Base-by-base conservation (phyloP, 805 yeast species). In the Candida hungchunana region DNA sequence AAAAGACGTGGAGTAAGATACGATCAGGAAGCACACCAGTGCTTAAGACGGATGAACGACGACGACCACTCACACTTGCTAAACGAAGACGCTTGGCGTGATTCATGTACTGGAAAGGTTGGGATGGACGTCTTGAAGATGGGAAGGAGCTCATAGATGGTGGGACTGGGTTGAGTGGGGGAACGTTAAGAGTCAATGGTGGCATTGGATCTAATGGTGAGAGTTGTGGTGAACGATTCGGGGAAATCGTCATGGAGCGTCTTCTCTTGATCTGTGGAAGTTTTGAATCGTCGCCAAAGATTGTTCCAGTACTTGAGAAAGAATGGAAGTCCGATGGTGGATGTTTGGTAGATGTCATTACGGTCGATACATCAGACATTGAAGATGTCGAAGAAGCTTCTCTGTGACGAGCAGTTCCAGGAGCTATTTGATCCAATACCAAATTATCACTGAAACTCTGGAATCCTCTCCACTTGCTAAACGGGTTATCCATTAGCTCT, bases 1-100 rank as follows among this genome's bases (percentile, higher is more conserved):
- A 67, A 44, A 83, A 79, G 1, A 79, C 69, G 39, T 62, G 60
- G 18, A 79, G 53, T 26, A 81, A 59, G 6, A 81, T 53, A 14
- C 73, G 60, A 53, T 82, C 89, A 0, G 87, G 79, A 21, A 82
- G 58, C 2, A 78, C 74, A 5, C 82, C 78, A 30, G 70, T 66
- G 16, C 71, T 67, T 31, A 80, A 56, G 4, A 77, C 62, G 0
- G 85, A 77, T 0, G 85, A 75, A 36, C 79, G 61, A 36, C 85
- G 62, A 39, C 71, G 58, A 4, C 69, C 67, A 24, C 66, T 59
- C 15, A 75, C 48, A 23, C 57, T 61, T 6, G 70, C 67, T 19
- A 78, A 53, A 42, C 77, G 61, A 32, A 73, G 50, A 50, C 86
- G 62, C 43, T 73, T 73, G 31, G 68, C 72, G 43, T 70, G 77